These are phyloP conservation scores for Cryptococcus sp. DNA, from an alignment of 1,284 basidiomycete species.

Conservation along the genomic window DNA sequence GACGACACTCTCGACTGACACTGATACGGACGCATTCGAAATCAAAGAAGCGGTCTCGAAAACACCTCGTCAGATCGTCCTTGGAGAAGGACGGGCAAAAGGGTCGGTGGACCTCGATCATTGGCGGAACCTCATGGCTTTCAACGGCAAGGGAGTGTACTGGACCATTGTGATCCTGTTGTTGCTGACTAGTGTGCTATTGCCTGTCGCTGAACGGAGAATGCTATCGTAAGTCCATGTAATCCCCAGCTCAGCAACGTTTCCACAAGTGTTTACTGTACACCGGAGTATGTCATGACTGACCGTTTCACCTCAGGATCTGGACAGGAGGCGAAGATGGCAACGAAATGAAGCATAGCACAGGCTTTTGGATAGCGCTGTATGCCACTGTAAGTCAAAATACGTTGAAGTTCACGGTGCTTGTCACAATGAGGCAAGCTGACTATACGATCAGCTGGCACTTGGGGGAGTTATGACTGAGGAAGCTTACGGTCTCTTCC, in stretches of 20 bases:
- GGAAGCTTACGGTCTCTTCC: conserved; percentile 13
- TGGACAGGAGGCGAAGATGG: conserved; percentile 14
- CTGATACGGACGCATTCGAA: conserved; percentile 18
- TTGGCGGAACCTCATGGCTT: conserved; percentile 70
- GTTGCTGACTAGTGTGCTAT: conserved; percentile 9
- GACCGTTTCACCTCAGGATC: too few relatives aligned
- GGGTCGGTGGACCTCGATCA: conserved; percentile 73
- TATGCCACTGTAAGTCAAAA: conserved; percentile 29
- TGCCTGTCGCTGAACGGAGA: conserved; percentile 24
- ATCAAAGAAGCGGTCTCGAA: conserved; percentile 44
- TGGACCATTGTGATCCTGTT: conserved; percentile 65
- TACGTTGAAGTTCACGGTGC: too few relatives aligned
- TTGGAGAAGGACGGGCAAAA: conserved; percentile 78
- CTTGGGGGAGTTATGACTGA: conserved; percentile 13
- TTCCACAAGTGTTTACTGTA: too few relatives aligned
- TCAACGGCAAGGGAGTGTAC: conserved; percentile 55
- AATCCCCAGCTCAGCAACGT: too few relatives aligned
- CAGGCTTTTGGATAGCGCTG: conserved; percentile 26
- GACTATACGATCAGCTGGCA: conserved; percentile 11
- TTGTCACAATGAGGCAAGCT: not conserved
- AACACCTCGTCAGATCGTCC: conserved; percentile 73
- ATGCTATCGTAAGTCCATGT: conserved; percentile 29
- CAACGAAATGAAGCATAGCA: conserved; percentile 1
- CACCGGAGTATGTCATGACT: conserved; percentile 1
- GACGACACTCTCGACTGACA: conserved; percentile 29